Evolutionary conservation across 2,329 filamentous ascomycete species (phyloP).

Genomic region (Pseudogymnoascus sp.): DNA sequence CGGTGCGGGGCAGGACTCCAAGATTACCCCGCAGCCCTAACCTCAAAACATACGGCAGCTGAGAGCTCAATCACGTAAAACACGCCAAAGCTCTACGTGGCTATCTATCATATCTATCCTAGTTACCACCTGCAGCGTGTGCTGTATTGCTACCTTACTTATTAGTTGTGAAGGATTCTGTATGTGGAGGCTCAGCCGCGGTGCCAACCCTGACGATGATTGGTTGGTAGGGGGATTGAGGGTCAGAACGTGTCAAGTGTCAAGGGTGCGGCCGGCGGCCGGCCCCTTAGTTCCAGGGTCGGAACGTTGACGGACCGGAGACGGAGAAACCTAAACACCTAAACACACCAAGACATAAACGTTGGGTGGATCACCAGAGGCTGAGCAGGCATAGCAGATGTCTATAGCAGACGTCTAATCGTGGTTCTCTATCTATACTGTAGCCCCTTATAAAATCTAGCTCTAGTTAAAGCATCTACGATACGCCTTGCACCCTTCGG

Average conservation of each 20-base stretch:
- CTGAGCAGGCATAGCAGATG: background rate
- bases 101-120: background rate
- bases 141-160: background rate
- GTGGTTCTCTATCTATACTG: background rate
- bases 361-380: background rate
- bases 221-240: background rate
- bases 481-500: background rate
- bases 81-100: background rate
- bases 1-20: background rate
- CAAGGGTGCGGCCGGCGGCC: background rate
- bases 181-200: background rate
- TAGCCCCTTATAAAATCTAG: background rate
- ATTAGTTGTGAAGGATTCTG: background rate
- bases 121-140: background rate
- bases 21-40: background rate
- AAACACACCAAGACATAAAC: background rate
- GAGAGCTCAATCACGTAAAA: background rate
- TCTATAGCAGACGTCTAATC: no score
- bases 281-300: background rate
- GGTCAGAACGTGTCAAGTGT: background rate
- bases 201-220: background rate
- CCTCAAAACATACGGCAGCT: background rate
- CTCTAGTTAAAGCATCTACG: background rate
- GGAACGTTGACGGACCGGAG: background rate
- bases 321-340: background rate